Conservation (phyloP, 768 basidiomycete genomes). For the Phlegmacium glaucopus region DNA sequence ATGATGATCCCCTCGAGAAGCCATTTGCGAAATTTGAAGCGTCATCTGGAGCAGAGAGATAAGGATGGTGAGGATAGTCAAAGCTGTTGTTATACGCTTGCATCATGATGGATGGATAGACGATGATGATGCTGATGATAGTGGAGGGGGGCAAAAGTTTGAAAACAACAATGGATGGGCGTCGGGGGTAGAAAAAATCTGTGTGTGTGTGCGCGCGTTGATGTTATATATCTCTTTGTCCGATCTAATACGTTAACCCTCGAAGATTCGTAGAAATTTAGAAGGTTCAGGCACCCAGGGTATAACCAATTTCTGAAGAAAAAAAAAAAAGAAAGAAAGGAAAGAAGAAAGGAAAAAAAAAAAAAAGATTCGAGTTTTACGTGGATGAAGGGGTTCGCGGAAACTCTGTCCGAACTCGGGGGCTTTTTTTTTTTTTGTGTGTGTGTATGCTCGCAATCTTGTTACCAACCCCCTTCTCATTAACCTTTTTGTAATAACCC, state of each 20-base stretch:
- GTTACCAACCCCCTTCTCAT: not conserved
- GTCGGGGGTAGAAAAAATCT: too few species aligned
- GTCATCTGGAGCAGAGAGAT: constrained; percentile 26
- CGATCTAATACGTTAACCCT: constrained; percentile 37
- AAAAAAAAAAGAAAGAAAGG: too few species aligned
- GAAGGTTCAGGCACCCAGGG: constrained; percentile 44
- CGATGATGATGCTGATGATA: constrained; percentile 19
- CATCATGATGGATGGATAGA: constrained; percentile 11
- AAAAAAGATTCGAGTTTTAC: constrained; percentile 30
- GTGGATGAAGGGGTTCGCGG: constrained; percentile 36
- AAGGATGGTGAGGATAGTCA: constrained; percentile 5
- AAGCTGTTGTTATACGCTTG: too few species aligned
- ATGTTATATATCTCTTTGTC: constrained; percentile 46
- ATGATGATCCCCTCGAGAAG: constrained; percentile 54
- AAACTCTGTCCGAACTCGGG: constrained; percentile 33
- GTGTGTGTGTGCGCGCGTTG: constrained; percentile 4
- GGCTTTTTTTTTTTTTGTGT: constrained; percentile 32
- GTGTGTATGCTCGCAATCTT: too few species aligned
- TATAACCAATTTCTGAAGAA: too few species aligned
- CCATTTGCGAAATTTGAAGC: constrained; percentile 28
- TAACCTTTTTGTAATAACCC: constrained; percentile 5
- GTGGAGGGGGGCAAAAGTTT: constrained; percentile 27
- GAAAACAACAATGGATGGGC: too few species aligned
- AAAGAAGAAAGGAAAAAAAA: too few species aligned
- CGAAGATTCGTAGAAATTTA: constrained; percentile 41